Percentiles rank a stretch among this genome's conserved stretches.
These are phyloP conservation scores for Eurotiales sp. DNA, from an alignment of 2,329 filamentous ascomycete genomes.

Conservation along the genomic window DNA sequence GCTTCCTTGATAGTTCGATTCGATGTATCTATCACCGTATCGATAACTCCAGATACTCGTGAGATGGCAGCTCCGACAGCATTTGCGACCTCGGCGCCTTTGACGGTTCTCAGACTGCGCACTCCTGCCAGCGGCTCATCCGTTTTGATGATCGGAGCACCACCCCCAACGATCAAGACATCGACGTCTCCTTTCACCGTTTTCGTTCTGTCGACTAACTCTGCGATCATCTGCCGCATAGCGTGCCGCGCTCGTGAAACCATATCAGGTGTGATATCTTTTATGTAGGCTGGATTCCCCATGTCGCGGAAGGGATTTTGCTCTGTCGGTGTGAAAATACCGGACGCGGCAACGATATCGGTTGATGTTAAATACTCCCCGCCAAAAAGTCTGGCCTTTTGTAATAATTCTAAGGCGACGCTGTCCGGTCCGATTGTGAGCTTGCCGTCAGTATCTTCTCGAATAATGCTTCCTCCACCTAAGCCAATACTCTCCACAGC, in stretches of 20 bases:
- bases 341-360: constrained; percentile 28
- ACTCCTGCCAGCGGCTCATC: not conserved
- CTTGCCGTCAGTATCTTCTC: constrained; percentile 19
- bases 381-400: constrained; percentile 52
- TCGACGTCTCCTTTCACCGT: constrained; percentile 49
- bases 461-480: constrained; percentile 52
- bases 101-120: not conserved
- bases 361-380: constrained; percentile 52
- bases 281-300: not conserved
- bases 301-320: not conserved
- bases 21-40: not conserved
- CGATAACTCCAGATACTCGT: not conserved
- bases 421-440: constrained; percentile 54
- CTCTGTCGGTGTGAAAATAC: not conserved
- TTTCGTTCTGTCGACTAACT: constrained; percentile 54
- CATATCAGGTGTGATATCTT: not conserved
- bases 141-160: not conserved
- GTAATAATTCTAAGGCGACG: constrained; percentile 50
- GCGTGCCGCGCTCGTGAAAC: not conserved
- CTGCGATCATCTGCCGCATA: constrained; percentile 27
- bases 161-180: constrained; percentile 51
- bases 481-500: constrained; percentile 56
- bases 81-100: constrained; percentile 44
- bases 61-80: constrained; percentile 57
- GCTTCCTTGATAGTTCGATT: not conserved